Conservation (phyloP, 1,284 basidiomycete species). For the Boletus hoseneyae region DNA sequence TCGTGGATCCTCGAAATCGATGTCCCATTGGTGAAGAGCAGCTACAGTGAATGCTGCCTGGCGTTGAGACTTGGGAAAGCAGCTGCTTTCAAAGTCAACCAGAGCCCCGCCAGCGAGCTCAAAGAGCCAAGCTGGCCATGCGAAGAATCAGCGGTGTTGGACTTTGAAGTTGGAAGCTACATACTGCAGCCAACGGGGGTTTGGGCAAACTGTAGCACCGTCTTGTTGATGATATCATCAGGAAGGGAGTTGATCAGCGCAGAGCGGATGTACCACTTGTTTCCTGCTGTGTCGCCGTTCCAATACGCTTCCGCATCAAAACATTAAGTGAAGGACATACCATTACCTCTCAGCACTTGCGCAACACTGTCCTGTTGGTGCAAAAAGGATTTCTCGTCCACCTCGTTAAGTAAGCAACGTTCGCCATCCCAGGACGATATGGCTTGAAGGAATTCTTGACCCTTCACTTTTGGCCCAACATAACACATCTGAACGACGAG, state of each 20-base stretch:
- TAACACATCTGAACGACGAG: constrained; percentile 91
- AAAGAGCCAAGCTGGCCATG: constrained; percentile 74
- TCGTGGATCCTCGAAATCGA: constrained; percentile 71
- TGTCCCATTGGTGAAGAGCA: constrained; percentile 90
- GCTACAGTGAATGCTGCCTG: constrained; percentile 78
- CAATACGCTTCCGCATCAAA: background rate
- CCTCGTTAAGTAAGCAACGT: constrained; percentile 79
- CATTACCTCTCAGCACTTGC: constrained; percentile 80
- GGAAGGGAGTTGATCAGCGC: constrained; percentile 75
- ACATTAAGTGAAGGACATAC: constrained; percentile 34
- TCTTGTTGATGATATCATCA: constrained; percentile 82
- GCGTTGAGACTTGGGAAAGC: constrained; percentile 73
- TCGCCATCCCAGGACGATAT: constrained; percentile 86
- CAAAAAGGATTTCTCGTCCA: constrained; percentile 83
- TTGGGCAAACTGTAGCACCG: constrained; percentile 74
- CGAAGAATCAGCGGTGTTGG: background rate
- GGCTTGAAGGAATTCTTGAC: constrained; percentile 75
- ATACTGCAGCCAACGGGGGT: constrained; percentile 85
- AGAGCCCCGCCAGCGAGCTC: constrained; percentile 85
- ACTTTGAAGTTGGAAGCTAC: background rate
- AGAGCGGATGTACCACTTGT: constrained; percentile 88
- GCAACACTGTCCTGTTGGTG: constrained; percentile 89
- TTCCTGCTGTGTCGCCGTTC: constrained; percentile 48
- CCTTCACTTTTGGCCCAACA: constrained; percentile 69
- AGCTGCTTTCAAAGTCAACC: constrained; percentile 66